A percentile compares a stretch with the other conserved stretches of the same genome.
These are phyloP conservation scores for Yueomyces sinensis DNA, from an alignment of 805 yeast species.

Conservation along the genomic window DNA sequence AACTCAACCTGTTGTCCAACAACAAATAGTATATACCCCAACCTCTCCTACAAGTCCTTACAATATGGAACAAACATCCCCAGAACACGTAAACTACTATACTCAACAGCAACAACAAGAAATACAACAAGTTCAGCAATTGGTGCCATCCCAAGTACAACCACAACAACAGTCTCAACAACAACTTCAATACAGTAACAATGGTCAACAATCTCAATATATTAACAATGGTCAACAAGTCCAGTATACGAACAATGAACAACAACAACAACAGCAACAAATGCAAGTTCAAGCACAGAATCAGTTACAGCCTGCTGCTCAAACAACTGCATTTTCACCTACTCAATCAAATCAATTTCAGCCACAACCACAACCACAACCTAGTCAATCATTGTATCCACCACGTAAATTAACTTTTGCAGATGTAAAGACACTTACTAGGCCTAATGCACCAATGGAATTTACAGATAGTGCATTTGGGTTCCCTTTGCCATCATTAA, in stretches of 20 bases:
- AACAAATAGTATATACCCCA: too few relatives aligned
- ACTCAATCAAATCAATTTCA: background rate
- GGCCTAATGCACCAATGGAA: conserved; percentile 44
- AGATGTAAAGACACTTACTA: conserved; percentile 24
- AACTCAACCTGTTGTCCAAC: too few relatives aligned
- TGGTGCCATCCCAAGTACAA: background rate
- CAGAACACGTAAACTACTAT: background rate
- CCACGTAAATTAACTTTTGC: conserved; percentile 25
- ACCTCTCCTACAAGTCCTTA: too few relatives aligned
- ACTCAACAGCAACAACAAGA: background rate
- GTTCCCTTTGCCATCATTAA: conserved; percentile 72
- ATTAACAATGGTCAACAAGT: too few relatives aligned
- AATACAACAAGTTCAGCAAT: too few relatives aligned
- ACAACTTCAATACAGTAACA: background rate
- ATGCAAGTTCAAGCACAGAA: background rate
- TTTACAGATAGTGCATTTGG: conserved; percentile 78
- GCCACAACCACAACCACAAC: background rate
- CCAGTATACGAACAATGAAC: background rate
- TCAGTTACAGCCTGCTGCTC: background rate
- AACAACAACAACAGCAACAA: background rate
- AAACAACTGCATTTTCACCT: too few relatives aligned
- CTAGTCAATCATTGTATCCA: conserved; percentile 1
- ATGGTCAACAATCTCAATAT: background rate
- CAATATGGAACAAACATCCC: background rate
- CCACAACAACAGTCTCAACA: background rate